phyloP scores from a whole-genome alignment of 2,329 filamentous ascomycete species.

The Cercospora zeina region DNA sequence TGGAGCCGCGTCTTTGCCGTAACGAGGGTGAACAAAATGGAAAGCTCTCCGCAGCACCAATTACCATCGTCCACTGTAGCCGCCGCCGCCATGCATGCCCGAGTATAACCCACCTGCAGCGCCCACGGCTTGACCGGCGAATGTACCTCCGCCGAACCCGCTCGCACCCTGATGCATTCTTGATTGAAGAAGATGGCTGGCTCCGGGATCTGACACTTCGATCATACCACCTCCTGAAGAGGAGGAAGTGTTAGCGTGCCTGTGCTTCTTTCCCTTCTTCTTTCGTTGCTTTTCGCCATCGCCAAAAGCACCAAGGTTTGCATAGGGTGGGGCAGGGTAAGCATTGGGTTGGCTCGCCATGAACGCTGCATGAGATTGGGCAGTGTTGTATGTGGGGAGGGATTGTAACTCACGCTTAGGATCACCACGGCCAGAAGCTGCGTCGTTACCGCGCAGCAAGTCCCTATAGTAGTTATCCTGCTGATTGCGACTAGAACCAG shows the following conservation, averaged over 20 bases:
- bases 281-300: slow-evolving; percentile 62
- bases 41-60: slow-evolving; percentile 22
- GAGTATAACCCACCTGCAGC: slow-evolving; percentile 34
- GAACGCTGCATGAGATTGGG: slow-evolving; percentile 31
- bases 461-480: slow-evolving; percentile 32
- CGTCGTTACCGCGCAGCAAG: slow-evolving; percentile 30
- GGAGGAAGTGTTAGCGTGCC: slow-evolving; percentile 99
- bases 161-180: slow-evolving; percentile 88
- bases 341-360: slow-evolving; percentile 31
- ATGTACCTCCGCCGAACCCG: slow-evolving; percentile 46
- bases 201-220: slow-evolving; percentile 84
- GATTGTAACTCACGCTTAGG: slow-evolving; percentile 41
- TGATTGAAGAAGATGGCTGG: slow-evolving; percentile 86
- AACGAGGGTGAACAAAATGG: slow-evolving; percentile 10
- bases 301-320: slow-evolving; percentile 33
- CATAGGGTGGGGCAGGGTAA: slow-evolving; percentile 31
- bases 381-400: slow-evolving; percentile 32
- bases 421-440: slow-evolving; percentile 25
- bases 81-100: slow-evolving; percentile 39
- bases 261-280: slow-evolving; percentile 99
- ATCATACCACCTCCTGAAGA: slow-evolving; percentile 92
- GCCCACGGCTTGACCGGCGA: slow-evolving; percentile 30
- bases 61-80: slow-evolving; percentile 38
- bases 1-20: slow-evolving; percentile 23
- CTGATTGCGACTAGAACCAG: slow-evolving; percentile 48